phyloP scores from a whole-genome alignment of 495 filamentous ascomycete genomes.

The Podospora pseudocomata region DNA sequence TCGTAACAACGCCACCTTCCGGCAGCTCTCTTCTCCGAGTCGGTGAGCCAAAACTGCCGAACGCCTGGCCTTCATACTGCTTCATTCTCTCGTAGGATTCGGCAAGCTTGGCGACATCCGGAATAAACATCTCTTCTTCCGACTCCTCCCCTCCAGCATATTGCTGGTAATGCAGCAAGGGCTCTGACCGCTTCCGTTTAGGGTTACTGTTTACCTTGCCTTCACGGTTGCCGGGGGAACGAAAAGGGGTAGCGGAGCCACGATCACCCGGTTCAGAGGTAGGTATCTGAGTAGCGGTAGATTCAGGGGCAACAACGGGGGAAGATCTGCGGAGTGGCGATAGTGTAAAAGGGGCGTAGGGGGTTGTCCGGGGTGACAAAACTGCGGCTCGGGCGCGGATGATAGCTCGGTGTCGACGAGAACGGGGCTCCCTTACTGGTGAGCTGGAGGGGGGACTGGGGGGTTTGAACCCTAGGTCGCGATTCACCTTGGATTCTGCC shows the following conservation, averaged over 20 bases:
- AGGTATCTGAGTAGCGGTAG: background rate
- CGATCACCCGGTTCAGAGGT: too few relatives aligned
- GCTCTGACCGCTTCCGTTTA: background rate
- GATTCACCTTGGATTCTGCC: background rate
- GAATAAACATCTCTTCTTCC: background rate
- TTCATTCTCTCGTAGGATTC: background rate
- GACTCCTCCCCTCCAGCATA: background rate
- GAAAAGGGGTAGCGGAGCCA: background rate
- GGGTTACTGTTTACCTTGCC: background rate
- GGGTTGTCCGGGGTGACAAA: too few relatives aligned
- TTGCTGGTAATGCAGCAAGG: background rate
- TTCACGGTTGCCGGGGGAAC: background rate
- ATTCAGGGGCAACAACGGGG: too few relatives aligned
- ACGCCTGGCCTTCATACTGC: background rate
- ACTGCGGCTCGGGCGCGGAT: too few relatives aligned
- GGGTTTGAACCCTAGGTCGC: background rate
- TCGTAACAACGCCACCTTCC: background rate
- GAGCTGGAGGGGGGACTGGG: too few relatives aligned
- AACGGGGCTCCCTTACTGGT: too few relatives aligned
- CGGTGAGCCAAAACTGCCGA: background rate
- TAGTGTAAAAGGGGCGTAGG: too few relatives aligned
- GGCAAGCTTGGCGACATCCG: background rate
- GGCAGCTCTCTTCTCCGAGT: background rate
- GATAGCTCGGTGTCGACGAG: background rate
- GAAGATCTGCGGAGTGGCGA: too few relatives aligned